A percentile compares a stretch with the other conserved stretches of the same genome.
Conservation (phyloP, 164 flowering plant species). For the Vitis vinifera region DNA sequence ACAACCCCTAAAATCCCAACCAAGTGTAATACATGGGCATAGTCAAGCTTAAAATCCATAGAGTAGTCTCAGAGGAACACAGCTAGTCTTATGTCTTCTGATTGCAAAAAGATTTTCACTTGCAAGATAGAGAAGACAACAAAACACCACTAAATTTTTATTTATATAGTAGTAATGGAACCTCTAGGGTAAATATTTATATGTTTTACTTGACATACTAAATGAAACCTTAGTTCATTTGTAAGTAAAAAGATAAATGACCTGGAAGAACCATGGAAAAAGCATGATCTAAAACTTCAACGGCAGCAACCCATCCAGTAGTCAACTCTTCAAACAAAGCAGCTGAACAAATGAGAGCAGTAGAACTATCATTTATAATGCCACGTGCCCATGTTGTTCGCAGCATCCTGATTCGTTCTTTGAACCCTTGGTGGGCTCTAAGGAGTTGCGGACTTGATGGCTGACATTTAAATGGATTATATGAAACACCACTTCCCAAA, state of each 20-base stretch:
- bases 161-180: too few species aligned
- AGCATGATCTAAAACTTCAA: constrained; percentile 61
- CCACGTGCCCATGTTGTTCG: constrained; percentile 73
- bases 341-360: constrained; percentile 81
- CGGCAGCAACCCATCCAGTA: constrained; percentile 58
- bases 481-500: constrained; percentile 70
- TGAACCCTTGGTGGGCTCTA: constrained; percentile 92
- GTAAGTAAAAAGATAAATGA: constrained; percentile 17
- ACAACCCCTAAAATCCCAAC: too few species aligned
- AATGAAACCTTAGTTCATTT: too few species aligned
- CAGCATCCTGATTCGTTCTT: constrained; percentile 52
- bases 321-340: constrained; percentile 86
- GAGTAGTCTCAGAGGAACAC: too few species aligned
- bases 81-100: too few species aligned
- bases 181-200: too few species aligned
- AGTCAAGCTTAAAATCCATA: too few species aligned
- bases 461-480: constrained; percentile 58
- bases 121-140: too few species aligned
- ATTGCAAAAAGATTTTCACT: too few species aligned
- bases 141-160: too few species aligned
- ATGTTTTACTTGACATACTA: too few species aligned
- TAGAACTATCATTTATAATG: constrained; percentile 56
- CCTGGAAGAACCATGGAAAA: constrained; percentile 91
- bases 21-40: too few species aligned
- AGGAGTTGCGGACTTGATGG: constrained; percentile 71